Percentiles rank a stretch among this genome's conserved stretches.
Conservation (phyloP, 2,329 filamentous ascomycete species). For the Pyrenophora teres region DNA sequence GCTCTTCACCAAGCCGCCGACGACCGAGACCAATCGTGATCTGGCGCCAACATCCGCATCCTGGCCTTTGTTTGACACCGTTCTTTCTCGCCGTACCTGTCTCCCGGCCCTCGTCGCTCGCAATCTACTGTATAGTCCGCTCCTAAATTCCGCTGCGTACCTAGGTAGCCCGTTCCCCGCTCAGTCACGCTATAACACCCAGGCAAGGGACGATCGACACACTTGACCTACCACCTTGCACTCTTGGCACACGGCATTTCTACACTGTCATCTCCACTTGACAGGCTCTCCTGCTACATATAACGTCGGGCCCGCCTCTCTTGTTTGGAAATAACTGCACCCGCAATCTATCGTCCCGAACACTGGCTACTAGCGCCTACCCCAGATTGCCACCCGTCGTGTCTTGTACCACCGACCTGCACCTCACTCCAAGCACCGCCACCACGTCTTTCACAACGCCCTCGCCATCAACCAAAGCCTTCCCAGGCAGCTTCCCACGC, state of each 20-base stretch:
- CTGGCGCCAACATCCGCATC: slow-evolving; percentile 22
- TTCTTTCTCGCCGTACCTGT: slow-evolving; percentile 13
- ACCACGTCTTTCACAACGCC: slow-evolving; percentile 31
- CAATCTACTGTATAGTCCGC: slow-evolving; percentile 8
- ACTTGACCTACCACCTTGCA: slow-evolving; percentile 32
- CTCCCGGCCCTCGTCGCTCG: slow-evolving; percentile 11
- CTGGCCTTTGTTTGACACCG: slow-evolving; percentile 17
- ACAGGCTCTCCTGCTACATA: slow-evolving; percentile 27
- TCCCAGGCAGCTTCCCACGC: slow-evolving; percentile 27
- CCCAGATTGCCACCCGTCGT: slow-evolving; percentile 28
- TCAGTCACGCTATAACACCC: slow-evolving; percentile 9
- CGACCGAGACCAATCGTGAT: slow-evolving; percentile 19
- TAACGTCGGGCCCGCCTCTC: slow-evolving; percentile 22
- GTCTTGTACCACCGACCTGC: slow-evolving; percentile 24
- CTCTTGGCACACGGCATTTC: slow-evolving; percentile 33
- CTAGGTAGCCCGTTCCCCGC: slow-evolving; percentile 15
- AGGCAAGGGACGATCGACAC: slow-evolving; percentile 23
- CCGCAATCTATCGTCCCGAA: slow-evolving; percentile 13
- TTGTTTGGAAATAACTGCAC: slow-evolving; percentile 11
- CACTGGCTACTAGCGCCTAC: slow-evolving; percentile 30
- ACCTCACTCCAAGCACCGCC: slow-evolving; percentile 5
- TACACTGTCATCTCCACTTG: slow-evolving; percentile 16
- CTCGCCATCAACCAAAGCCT: slow-evolving; percentile 19
- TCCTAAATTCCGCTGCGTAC: slow-evolving; percentile 16
- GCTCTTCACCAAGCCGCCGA: slow-evolving; percentile 25